A percentile compares a stretch with the other conserved stretches of the same genome.
Conservation (phyloP, 1,284 basidiomycete species). For the Boletus semigastroideus region DNA sequence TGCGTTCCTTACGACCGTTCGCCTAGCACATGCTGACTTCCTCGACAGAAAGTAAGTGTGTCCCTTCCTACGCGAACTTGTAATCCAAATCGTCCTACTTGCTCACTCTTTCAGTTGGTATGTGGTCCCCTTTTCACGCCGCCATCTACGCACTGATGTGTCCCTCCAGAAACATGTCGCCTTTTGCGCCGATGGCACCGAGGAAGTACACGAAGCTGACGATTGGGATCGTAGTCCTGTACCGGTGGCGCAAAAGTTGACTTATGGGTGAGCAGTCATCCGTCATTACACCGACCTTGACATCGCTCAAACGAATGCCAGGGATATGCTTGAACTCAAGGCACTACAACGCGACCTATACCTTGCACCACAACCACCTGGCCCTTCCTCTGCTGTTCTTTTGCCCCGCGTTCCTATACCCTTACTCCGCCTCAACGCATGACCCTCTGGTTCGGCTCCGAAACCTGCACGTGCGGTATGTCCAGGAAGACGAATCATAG, state of each 20-base stretch:
- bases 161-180: conserved; percentile 49
- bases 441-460: not conserved
- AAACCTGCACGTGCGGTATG: not conserved
- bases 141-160: conserved; percentile 1
- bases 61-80: not conserved
- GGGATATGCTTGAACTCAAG: conserved; percentile 63
- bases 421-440: conserved; percentile 44
- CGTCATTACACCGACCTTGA: not conserved
- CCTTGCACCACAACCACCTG: conserved; percentile 45
- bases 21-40: conserved; percentile 4
- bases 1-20: conserved; percentile 4
- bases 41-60: conserved; percentile 22
- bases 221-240: conserved; percentile 69
- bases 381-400: conserved; percentile 34
- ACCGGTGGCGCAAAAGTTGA: conserved; percentile 47
- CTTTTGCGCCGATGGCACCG: conserved; percentile 50
- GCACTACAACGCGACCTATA: conserved; percentile 59
- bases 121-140: not conserved
- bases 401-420: conserved; percentile 53
- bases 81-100: not conserved
- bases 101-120: conserved; percentile 11
- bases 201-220: conserved; percentile 60
- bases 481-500: not conserved
- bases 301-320: conserved; percentile 25
- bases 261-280: conserved; percentile 47